Evolutionary conservation across 306 rosid genomes (phyloP).

Genomic region (Leucaena leucocephala): DNA sequence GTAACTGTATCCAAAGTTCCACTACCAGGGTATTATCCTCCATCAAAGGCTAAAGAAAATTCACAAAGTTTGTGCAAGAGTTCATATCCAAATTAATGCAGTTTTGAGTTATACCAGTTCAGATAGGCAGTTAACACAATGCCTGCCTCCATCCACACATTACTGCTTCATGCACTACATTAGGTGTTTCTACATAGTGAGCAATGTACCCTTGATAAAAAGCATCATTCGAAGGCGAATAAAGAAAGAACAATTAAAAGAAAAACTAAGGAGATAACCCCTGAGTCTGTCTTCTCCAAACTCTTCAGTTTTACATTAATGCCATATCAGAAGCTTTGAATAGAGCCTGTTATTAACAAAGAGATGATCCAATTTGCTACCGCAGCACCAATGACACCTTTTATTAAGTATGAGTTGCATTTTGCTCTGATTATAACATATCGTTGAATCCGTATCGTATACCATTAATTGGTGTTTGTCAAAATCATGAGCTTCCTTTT

Average conservation of each 20-base stretch:
- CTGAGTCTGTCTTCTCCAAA: not conserved
- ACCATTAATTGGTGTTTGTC: conserved; percentile 24
- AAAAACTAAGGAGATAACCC: not conserved
- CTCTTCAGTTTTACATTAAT: not conserved
- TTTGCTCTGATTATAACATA: not conserved
- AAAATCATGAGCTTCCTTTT: not conserved
- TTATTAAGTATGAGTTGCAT: not conserved
- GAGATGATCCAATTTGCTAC: not conserved
- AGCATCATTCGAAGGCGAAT: not conserved
- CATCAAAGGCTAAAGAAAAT: conserved; percentile 21
- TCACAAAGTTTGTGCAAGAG: conserved; percentile 18
- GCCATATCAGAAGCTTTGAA: conserved; percentile 27
- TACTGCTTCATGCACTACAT: conserved; percentile 4
- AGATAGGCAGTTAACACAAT: conserved; percentile 5
- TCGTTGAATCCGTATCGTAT: conserved; percentile 7
- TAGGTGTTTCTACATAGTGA: conserved; percentile 10
- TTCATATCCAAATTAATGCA: not conserved
- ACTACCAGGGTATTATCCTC: not conserved
- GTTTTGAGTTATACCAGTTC: conserved; percentile 28
- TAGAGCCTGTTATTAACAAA: not conserved
- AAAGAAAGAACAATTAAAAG: conserved; percentile 25
- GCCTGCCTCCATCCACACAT: not conserved
- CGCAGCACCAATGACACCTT: not conserved
- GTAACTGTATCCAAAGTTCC: not conserved
- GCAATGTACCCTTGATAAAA: conserved; percentile 16